Base-by-base conservation (phyloP, 768 basidiomycete species). In the Tricholoma sp. region DNA sequence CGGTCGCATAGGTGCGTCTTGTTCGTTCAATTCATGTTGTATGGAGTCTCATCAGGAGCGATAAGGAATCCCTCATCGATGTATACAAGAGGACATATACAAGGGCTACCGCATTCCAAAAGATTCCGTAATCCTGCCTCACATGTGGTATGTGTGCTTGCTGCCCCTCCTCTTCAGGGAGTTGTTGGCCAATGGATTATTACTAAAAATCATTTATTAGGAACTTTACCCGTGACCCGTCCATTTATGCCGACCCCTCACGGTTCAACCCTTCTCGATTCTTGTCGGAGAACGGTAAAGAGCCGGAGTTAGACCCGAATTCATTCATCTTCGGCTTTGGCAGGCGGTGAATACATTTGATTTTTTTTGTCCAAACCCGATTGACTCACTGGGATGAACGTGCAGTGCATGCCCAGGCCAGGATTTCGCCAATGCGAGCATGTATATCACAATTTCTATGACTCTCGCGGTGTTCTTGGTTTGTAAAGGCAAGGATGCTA, bases 271-370 rank as follows among this genome's bases (percentile, higher is more conserved):
- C 77, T 6, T 72, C 73, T 24, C 72, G 77, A 4, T 79, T 72
- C 67, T 61, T 79, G n/a, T 5, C 29, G 1, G 46, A 27, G 16
- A 45, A 61, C 4, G 55, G 59, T 7, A 22, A 55, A 2, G 52
- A 62, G 22, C 67, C 72, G 3, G 70, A 76, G 55, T 54, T 52
- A 2, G 76, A 78, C 51, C 72, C 76, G 1, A 71, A 70, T 19
- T 67, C 60, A 0, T 70, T 74, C 43, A 73, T 74, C 49, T 81
- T 78, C 50, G 79, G 79, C 1, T 81, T 78, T 49, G 79, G 80
- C 7, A 64, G 80, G 63, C 71, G 79, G 68, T 66, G 45, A 19
- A 64, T 37, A 24, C 12, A 16, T n/a, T 29, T 16, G 1, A 2
- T 41, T 55, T 18, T 55, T 18, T 45, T 19, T 52, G 11, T 14